Base-by-base conservation (phyloP, 345 rosid genomes). In the Salix exigua region DNA sequence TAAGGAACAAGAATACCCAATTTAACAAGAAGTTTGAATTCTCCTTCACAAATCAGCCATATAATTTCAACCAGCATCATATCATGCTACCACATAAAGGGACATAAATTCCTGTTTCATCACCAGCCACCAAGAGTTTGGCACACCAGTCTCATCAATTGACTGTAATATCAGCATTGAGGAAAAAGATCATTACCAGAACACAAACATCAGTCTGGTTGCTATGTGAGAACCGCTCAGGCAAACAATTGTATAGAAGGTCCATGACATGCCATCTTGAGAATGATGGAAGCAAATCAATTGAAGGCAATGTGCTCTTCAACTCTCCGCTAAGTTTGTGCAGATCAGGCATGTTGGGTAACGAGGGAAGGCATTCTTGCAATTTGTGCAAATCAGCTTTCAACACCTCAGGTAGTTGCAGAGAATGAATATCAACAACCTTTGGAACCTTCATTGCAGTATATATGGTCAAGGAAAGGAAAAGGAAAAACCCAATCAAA, bases 401-500 rank as follows among this genome's bases (percentile, higher is more conserved):
- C 86, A 89, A 80, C 13, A 82, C 79, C 73, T 90, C 90, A 7
- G 97, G 89, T 72, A 94, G 96, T 55, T 87, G 94, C 71, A 95
- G 77, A 38, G 92, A 84, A 38, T 93, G 91, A 79, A 94, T 89
- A 85, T 94, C 97, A 60, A 90, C 92, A 66, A 90, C 97, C 51
- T 84, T 78, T 1, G 98, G 99, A 74, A 91, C 88, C 88, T 85
- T 89, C 72, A 60, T 86, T 5, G 99, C 99, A 55, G 98, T 91
- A 78, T 91, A 95, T 79, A 93, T 88, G 18, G 99, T 91, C 44
- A 95, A 89, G 68, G 96, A 82, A 71, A 95, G 93, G 86, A 95
- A 95, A 78, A 95, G 73, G 85, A 95, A 95, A 85, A 95, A 95
- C 23, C 99, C 99, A 80, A 95, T 91, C 89, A 95, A 86, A 87